These are phyloP conservation scores for Claviceps fusiformis DNA, from an alignment of 2,329 filamentous ascomycete genomes.

Conservation along the genomic window DNA sequence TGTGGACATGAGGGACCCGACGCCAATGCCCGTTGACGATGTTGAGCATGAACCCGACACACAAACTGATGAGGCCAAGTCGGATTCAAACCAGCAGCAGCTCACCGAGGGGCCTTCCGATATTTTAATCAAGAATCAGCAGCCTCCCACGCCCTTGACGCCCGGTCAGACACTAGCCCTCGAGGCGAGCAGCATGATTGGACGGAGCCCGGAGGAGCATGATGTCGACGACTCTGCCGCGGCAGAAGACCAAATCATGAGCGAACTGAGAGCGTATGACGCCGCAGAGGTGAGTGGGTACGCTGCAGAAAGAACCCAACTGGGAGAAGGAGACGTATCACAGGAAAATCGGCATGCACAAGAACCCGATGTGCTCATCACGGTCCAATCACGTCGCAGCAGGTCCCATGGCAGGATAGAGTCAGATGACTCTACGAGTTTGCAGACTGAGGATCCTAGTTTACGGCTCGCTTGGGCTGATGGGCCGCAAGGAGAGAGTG, in stretches of 20 bases:
- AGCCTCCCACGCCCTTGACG: neutral
- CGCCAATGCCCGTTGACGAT: neutral
- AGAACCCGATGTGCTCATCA: constrained; percentile 14
- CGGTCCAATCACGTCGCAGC: constrained; percentile 18
- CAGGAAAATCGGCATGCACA: neutral
- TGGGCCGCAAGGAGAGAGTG: neutral
- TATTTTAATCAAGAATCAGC: neutral
- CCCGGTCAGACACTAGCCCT: neutral
- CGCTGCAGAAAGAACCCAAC: neutral
- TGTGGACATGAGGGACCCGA: constrained; percentile 6
- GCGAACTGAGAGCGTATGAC: constrained; percentile 8
- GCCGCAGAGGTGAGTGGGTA: constrained; percentile 4
- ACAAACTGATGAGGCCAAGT: neutral
- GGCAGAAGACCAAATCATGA: constrained; percentile 13
- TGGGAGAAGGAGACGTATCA: neutral
- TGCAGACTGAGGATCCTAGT: constrained; percentile 16
- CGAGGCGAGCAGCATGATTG: neutral
- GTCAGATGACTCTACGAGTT: constrained; percentile 12
- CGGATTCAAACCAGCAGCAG: neutral
- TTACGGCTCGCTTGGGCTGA: constrained; percentile 13
- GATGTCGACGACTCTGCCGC: constrained; percentile 1
- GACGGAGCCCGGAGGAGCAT: neutral
- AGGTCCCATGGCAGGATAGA: constrained; percentile 13
- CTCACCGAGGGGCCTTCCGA: neutral
- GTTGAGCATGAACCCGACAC: neutral